Percentiles rank a stretch among this genome's conserved stretches.
phyloP scores from a whole-genome alignment of 306 rosid species.

The Citrullus mucosospermus region DNA sequence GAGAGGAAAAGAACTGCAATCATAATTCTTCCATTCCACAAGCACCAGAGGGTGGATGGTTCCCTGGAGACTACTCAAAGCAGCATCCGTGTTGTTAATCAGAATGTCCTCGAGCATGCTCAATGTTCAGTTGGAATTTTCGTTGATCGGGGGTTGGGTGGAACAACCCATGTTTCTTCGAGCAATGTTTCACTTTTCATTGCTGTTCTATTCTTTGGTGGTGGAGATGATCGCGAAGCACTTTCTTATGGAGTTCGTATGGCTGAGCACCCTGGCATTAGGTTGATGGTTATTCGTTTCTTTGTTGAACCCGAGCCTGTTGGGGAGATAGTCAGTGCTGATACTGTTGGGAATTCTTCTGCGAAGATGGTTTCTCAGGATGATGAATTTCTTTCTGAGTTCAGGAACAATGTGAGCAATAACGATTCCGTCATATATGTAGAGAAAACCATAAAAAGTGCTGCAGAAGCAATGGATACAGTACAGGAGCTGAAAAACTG shows the following conservation, averaged over 20 bases:
- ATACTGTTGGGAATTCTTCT: conserved; percentile 17
- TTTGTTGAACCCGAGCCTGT: conserved; percentile 15
- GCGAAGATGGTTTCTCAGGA: conserved; percentile 19
- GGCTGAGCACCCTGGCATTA: conserved; percentile 90
- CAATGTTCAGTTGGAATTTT: conserved; percentile 77
- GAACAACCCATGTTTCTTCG: conserved; percentile 50
- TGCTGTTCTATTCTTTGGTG: conserved; percentile 69
- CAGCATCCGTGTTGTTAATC: conserved; percentile 49
- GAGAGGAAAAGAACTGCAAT: conserved; percentile 47
- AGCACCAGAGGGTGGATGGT: conserved; percentile 71
- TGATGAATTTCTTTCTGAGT: conserved; percentile 28
- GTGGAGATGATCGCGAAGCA: conserved; percentile 74
- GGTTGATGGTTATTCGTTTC: conserved; percentile 39
- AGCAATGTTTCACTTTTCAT: conserved; percentile 51
- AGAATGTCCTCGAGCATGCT: conserved; percentile 57
- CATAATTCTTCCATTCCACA: conserved; percentile 78
- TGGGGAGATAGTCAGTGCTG: conserved; percentile 26
- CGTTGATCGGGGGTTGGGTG: conserved; percentile 84
- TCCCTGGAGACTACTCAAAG: conserved; percentile 34
- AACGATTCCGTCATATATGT: conserved; percentile 33
- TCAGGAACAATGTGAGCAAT: conserved; percentile 18
- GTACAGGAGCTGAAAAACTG: conserved; percentile 23
- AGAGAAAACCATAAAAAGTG: conserved; percentile 25
- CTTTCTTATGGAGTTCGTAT: conserved; percentile 61
- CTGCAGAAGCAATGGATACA: conserved; percentile 24